Conservation (phyloP, 2,329 filamentous ascomycete species). For the Botryotinia calthae region DNA sequence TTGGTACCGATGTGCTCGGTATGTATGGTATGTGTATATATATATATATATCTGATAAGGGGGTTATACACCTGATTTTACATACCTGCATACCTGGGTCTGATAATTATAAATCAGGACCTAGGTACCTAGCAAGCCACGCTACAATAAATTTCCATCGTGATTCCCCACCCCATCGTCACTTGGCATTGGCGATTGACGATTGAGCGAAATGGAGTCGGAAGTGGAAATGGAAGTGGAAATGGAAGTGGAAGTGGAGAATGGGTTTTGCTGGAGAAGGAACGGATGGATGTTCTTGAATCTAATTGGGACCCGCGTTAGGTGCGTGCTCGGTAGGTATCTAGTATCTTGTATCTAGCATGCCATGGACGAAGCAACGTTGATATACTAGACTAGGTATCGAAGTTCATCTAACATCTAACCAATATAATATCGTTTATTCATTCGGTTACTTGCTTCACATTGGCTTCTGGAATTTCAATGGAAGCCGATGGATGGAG, state of each 20-base stretch:
- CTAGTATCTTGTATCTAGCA: background rate
- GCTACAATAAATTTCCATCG: background rate
- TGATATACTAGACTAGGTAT: no score
- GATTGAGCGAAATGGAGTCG: background rate
- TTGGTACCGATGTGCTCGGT: no score
- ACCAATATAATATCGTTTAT: no score
- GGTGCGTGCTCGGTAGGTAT: background rate
- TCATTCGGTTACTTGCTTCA: no score
- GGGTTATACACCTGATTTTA: no score
- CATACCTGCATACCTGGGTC: no score
- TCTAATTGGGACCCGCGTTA: background rate
- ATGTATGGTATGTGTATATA: no score
- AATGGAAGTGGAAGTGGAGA: background rate
- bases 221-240: background rate
- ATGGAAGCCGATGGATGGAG: background rate
- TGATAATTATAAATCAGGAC: no score
- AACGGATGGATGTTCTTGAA: background rate
- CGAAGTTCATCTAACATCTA: no score
- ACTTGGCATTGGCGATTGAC: background rate
- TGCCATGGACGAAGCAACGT: background rate
- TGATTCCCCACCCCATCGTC: background rate
- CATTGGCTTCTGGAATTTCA: no score
- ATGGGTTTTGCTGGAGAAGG: background rate
- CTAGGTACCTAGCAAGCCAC: background rate
- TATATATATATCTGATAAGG: no score